Conservation (phyloP, 805 yeast species). For the Wickerhamomyces xylosicus region DNA sequence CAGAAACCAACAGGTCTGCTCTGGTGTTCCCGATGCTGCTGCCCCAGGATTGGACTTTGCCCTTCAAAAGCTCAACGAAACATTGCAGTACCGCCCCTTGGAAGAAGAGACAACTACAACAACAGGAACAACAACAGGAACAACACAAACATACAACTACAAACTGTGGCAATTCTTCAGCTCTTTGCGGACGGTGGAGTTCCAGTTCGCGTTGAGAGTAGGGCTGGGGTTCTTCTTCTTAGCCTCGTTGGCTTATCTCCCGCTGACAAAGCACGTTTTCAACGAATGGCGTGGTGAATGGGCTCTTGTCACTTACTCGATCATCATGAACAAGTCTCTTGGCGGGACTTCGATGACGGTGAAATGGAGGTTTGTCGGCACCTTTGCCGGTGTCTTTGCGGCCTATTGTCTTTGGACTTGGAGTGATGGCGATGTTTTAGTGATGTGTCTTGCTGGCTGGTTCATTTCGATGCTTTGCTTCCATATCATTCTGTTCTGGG, state of each 20-base stretch:
- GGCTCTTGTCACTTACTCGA: conserved; percentile 73
- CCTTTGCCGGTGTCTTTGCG: conserved; percentile 55
- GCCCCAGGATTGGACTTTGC: conserved; percentile 11
- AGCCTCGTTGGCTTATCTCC: conserved; percentile 57
- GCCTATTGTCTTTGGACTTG: conserved; percentile 54
- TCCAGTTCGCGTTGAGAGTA: conserved; percentile 71
- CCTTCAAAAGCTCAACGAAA: conserved; percentile 7
- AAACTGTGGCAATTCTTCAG: conserved; percentile 41
- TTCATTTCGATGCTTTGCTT: conserved; percentile 29
- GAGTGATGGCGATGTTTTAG: conserved; percentile 43
- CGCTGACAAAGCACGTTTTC: conserved; percentile 42
- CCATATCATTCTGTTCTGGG: conserved; percentile 59
- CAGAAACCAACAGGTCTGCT: neutral
- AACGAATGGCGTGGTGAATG: conserved; percentile 71
- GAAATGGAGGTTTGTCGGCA: conserved; percentile 66
- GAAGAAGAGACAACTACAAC: conserved; percentile 5
- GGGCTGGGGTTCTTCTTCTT: conserved; percentile 66
- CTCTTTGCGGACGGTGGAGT: conserved; percentile 50
- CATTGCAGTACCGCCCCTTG: conserved; percentile 16
- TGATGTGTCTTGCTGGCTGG: conserved; percentile 39
- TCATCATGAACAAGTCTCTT: conserved; percentile 75
- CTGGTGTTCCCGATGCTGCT: neutral
- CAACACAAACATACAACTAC: conserved; percentile 19
- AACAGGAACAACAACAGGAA: too few species aligned
- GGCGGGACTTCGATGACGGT: conserved; percentile 81